phyloP scores from a whole-genome alignment of 1,139 yeast species.

The Scheffersomyces segobiensis region DNA sequence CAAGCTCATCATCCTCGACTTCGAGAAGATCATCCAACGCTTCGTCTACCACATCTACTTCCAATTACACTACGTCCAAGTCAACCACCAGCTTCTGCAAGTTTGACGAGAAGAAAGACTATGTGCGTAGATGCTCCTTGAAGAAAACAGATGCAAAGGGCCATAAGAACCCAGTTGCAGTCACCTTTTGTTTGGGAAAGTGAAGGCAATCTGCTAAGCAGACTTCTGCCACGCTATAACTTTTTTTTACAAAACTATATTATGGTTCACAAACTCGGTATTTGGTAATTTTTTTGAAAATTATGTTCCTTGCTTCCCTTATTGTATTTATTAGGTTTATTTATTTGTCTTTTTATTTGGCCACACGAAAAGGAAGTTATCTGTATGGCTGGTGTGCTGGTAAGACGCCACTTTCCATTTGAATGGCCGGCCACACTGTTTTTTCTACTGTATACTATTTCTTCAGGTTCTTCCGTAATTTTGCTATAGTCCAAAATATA shows the following conservation, averaged over 20 bases:
- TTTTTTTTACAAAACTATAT: too few relatives aligned
- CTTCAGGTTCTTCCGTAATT: not conserved
- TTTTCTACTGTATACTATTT: not conserved
- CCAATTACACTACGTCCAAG: not conserved
- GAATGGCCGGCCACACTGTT: not conserved
- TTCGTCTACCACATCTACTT: not conserved
- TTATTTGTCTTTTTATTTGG: not conserved
- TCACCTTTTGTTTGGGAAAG: conserved; percentile 43
- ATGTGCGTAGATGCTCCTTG: conserved; percentile 39
- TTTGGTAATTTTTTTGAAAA: not conserved
- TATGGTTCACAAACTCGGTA: not conserved
- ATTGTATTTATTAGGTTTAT: not conserved
- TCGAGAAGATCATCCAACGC: not conserved
- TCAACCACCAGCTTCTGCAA: conserved; percentile 20
- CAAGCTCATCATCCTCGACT: not conserved
- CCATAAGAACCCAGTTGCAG: conserved; percentile 28
- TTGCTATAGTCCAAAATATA: not conserved
- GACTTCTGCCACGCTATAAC: not conserved
- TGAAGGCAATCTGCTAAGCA: not conserved
- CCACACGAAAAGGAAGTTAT: not conserved
- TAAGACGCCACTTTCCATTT: not conserved
- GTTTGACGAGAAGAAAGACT: conserved; percentile 49
- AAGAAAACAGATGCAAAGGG: conserved; percentile 19
- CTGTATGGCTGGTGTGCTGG: not conserved
- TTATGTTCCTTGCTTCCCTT: not conserved